These are phyloP conservation scores for Huiozyma sinensis DNA, from an alignment of 805 yeast species.

Conservation along the genomic window DNA sequence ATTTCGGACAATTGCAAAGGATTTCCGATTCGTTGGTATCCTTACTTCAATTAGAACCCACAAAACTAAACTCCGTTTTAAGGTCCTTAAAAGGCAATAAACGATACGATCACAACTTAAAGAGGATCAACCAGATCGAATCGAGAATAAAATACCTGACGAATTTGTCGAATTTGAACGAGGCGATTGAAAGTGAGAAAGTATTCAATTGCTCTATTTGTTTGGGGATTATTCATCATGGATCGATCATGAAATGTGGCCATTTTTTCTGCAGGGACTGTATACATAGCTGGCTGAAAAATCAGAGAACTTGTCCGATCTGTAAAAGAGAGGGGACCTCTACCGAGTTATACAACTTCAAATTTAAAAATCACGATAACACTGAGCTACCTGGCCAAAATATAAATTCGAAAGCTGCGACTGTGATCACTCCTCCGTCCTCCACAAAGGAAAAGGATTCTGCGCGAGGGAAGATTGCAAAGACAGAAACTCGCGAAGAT, in stretches of 20 bases:
- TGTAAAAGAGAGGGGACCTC: slow-evolving; percentile 49
- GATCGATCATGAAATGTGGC: slow-evolving; percentile 82
- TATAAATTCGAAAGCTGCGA: not conserved
- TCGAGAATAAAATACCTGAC: slow-evolving; percentile 41
- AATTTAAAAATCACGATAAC: slow-evolving; percentile 29
- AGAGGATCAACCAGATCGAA: slow-evolving; percentile 22
- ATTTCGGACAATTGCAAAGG: slow-evolving; percentile 74
- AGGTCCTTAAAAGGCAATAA: slow-evolving; percentile 15
- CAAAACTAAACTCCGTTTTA: slow-evolving; percentile 10
- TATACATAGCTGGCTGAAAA: slow-evolving; percentile 58
- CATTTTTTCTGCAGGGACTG: slow-evolving; percentile 85
- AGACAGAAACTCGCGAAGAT: not conserved
- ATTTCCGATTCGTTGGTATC: slow-evolving; percentile 73
- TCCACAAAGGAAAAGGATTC: not conserved
- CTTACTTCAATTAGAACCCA: slow-evolving; percentile 26
- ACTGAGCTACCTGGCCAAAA: not conserved
- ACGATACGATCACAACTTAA: slow-evolving; percentile 14
- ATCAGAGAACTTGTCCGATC: slow-evolving; percentile 59
- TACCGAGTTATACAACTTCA: slow-evolving; percentile 58
- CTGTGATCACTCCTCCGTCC: not conserved
- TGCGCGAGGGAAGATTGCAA: not conserved
- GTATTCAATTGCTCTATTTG: slow-evolving; percentile 63
- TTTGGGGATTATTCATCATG: slow-evolving; percentile 54
- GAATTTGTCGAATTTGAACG: slow-evolving; percentile 28
- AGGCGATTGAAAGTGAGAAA: slow-evolving; percentile 23